Evolutionary conservation across 768 basidiomycete species (phyloP).

Genomic region (Rhodotorula toruloides): DNA sequence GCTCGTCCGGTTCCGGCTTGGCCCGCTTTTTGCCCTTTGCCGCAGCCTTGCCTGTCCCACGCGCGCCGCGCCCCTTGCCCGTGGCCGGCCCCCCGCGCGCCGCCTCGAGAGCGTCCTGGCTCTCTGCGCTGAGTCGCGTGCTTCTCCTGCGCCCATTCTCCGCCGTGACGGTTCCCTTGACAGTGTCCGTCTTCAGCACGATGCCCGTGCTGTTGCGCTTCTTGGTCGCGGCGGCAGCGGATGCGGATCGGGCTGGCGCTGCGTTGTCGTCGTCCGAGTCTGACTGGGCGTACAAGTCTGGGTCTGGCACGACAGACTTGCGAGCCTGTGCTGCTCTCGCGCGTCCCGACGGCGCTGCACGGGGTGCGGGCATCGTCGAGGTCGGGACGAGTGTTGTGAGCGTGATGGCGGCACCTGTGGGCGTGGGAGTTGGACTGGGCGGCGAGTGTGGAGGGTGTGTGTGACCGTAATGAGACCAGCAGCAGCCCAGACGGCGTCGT

Average conservation of each 20-base stretch:
- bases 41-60: too few species aligned
- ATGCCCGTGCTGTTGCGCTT: neutral
- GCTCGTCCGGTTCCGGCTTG: constrained; percentile 1
- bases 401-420: neutral
- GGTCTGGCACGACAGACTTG: constrained; percentile 26
- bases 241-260: constrained; percentile 7
- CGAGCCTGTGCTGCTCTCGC: constrained; percentile 5
- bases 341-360: constrained; percentile 1
- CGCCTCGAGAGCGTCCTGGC: neutral
- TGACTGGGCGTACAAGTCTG: constrained; percentile 17
- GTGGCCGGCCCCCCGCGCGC: too few species aligned
- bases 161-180: constrained; percentile 3
- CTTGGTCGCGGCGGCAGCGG: neutral
- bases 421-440: neutral
- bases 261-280: constrained; percentile 20
- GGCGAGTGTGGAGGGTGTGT: neutral
- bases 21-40: neutral
- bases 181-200: neutral
- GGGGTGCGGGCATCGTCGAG: constrained; percentile 17
- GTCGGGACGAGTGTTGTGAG: neutral
- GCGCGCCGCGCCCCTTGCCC: too few species aligned
- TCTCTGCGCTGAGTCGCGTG: constrained; percentile 6
- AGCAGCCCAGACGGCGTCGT: too few species aligned
- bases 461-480: too few species aligned
- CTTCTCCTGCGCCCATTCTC: constrained; percentile 3